Evolutionary conservation across 1,284 basidiomycete species (phyloP).

Genomic region (Inonotus obliquus): DNA sequence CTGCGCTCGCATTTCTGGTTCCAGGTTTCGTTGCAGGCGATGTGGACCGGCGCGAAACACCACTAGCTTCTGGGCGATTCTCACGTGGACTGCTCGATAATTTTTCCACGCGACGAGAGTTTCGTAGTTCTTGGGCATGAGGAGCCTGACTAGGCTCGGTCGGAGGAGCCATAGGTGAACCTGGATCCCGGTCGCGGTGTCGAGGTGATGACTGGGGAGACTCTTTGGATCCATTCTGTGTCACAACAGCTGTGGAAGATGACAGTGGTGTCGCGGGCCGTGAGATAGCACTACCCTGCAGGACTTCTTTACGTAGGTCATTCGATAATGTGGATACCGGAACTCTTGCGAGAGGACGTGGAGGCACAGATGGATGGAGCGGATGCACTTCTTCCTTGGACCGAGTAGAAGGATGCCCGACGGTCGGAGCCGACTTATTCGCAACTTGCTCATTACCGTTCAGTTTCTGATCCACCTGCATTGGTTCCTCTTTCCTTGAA

Average conservation of each 20-base stretch:
- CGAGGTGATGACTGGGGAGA: constrained; percentile 41
- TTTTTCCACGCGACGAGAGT: constrained; percentile 43
- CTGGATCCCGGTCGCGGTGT: constrained; percentile 27
- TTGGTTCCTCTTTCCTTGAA: constrained; percentile 22
- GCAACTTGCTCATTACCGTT: constrained; percentile 1
- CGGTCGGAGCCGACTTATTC: neutral
- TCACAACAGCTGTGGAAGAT: neutral
- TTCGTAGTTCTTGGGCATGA: constrained; percentile 76
- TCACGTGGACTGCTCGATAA: constrained; percentile 41
- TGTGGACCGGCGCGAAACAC: constrained; percentile 52
- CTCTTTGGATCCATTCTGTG: constrained; percentile 29
- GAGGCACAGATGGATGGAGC: constrained; percentile 1
- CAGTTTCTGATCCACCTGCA: constrained; percentile 1
- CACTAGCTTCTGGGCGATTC: constrained; percentile 41
- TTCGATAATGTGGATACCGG: neutral
- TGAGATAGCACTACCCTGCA: constrained; percentile 9
- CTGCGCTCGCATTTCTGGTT: constrained; percentile 64
- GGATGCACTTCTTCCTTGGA: neutral
- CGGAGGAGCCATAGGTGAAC: constrained; percentile 64
- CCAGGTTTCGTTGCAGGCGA: constrained; percentile 65
- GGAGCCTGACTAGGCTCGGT: constrained; percentile 71
- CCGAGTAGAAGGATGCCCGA: neutral
- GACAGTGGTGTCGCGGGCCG: constrained; percentile 13
- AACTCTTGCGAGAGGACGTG: neutral
- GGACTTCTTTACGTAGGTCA: constrained; percentile 17